These are phyloP conservation scores for Penicillium occitanis DNA, from an alignment of 2,329 filamentous ascomycete species.

Conservation along the genomic window DNA sequence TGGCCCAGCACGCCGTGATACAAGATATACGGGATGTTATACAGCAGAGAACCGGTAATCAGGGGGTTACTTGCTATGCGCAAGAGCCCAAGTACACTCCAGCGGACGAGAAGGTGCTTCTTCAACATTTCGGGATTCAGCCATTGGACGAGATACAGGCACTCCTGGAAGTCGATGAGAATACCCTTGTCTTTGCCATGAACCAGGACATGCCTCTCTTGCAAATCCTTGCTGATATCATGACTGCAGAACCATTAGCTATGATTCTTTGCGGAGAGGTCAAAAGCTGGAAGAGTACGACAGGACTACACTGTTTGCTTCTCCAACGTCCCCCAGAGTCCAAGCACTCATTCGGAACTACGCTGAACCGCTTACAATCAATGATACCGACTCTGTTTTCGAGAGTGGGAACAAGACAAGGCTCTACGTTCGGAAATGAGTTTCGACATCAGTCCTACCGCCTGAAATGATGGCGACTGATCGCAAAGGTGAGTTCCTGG, in stretches of 20 bases:
- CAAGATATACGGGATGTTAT: background rate
- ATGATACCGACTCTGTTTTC: background rate
- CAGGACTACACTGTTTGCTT: background rate
- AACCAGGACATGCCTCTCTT: background rate
- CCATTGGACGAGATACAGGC: background rate
- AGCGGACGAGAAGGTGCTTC: background rate
- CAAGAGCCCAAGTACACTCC: constrained; percentile 1
- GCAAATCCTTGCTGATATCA: background rate
- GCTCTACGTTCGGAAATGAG: background rate
- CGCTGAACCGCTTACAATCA: background rate
- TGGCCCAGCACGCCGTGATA: background rate
- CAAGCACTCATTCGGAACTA: background rate
- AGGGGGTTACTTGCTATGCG: background rate
- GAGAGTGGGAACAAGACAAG: background rate
- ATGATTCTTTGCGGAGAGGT: background rate
- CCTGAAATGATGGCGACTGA: background rate
- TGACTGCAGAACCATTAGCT: background rate
- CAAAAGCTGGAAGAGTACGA: background rate
- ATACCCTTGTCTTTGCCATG: constrained; percentile 1
- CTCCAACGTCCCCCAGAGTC: background rate
- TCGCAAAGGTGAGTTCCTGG: background rate
- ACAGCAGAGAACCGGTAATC: background rate
- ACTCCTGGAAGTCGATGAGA: background rate
- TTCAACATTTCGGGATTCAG: background rate
- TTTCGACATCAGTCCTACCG: background rate